Conservation (phyloP, 1,284 basidiomycete species). For the Meripilus lineatus region DNA sequence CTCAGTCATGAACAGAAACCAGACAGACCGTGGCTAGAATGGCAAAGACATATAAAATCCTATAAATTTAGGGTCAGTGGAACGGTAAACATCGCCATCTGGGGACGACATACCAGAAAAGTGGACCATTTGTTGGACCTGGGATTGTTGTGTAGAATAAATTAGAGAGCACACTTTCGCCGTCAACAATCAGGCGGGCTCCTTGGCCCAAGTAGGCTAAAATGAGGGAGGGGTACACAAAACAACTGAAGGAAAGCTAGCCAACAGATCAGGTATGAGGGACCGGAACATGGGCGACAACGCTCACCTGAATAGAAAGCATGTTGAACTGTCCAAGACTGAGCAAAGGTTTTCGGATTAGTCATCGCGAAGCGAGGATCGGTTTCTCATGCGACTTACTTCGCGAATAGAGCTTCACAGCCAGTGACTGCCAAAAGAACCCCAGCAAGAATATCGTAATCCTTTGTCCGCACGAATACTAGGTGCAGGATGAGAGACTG, state of each 20-base stretch:
- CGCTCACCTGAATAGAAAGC: slow-evolving; percentile 42
- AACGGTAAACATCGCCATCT: background rate
- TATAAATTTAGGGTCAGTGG: slow-evolving; percentile 21
- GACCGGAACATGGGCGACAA: background rate
- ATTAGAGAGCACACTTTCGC: slow-evolving; percentile 43
- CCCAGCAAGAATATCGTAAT: slow-evolving; percentile 60
- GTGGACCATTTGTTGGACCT: slow-evolving; percentile 41
- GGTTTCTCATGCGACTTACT: slow-evolving; percentile 31
- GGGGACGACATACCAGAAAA: slow-evolving; percentile 43
- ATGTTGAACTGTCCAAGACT: slow-evolving; percentile 68
- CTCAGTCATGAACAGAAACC: background rate
- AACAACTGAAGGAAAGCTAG: slow-evolving; percentile 45
- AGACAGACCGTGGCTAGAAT: slow-evolving; percentile 55
- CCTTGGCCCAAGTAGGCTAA: slow-evolving; percentile 70
- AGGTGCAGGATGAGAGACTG: background rate
- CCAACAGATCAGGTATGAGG: background rate
- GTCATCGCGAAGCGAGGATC: background rate
- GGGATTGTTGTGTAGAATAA: slow-evolving; percentile 65
- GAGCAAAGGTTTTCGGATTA: background rate
- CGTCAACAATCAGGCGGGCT: slow-evolving; percentile 49
- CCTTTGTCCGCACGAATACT: slow-evolving; percentile 61
- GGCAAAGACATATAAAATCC: slow-evolving; percentile 59
- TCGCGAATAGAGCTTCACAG: slow-evolving; percentile 66
- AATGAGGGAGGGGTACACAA: slow-evolving; percentile 59
- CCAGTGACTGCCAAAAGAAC: slow-evolving; percentile 62